Base-by-base conservation (phyloP, 192 early-diverging fungal species). In the Dissophora ornata region DNA sequence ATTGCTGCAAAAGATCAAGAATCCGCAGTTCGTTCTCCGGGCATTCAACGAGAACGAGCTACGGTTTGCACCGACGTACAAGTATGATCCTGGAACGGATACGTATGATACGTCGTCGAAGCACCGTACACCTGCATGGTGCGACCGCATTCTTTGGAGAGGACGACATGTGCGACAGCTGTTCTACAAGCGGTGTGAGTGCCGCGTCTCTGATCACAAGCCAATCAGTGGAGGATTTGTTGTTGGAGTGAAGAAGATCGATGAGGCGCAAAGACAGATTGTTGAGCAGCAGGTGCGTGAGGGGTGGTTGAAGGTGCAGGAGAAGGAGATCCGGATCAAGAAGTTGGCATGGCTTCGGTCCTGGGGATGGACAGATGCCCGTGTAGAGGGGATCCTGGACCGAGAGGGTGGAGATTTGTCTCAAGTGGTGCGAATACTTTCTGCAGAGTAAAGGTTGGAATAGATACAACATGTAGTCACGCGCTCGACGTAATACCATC, bases 61-160 rank as follows among this genome's bases (percentile, higher is more conserved):
- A 41, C 64, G 57, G 29, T 99, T 99, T 81, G 89, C 84, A 9
- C 98, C 98, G 0, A 99, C 98, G 2, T 99, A 98, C 90, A 99
- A 99, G 81, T 98, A 96, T 73, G 92, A 99, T 65, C 87, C 86
- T 5, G 92, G 92, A 18, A 91, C 90, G 16, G 86, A 94, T 33
- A 79, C 75, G 12, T 99, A 96, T 64, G 98, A 99, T 69, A 88
- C 90, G 6, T 94, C 92, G 41, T 96, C 98, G 45, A 99, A 99
- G 84, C 89, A 91, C 60, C 87, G 98, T 26, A 89, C 90, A 3
- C 98, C 98, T 1, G 91, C 95, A 11, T 99, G 95, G 94, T 98
- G 97, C 75, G 98, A 99, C 84, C 89, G 98, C 51, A 87, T 99
- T 29, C 71, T 94, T 21, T 92, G 83, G 66, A 82, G 89, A 24